Conservation (phyloP, 352 stramenopile species). For the Globisporangium middletonii region DNA sequence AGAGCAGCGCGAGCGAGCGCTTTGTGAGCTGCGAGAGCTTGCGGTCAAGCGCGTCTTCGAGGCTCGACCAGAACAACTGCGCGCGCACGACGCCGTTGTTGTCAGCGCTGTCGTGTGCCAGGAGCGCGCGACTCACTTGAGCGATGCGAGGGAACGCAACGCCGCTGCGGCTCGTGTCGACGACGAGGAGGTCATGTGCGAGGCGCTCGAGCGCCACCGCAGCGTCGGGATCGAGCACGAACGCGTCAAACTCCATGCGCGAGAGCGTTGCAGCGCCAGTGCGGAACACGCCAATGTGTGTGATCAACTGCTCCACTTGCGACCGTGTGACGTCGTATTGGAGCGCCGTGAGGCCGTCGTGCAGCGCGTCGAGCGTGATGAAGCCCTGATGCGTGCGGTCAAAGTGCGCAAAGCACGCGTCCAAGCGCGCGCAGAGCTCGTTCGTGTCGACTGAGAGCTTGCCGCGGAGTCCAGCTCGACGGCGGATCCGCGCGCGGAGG, state of each 20-base stretch:
- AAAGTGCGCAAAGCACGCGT: constrained; percentile 61
- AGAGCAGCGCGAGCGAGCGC: constrained; percentile 51
- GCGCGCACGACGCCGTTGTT: constrained; percentile 24
- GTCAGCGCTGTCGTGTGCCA: constrained; percentile 20
- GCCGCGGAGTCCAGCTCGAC: constrained; percentile 21
- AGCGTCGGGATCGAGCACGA: constrained; percentile 55
- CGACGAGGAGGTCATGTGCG: constrained; percentile 23
- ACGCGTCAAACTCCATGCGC: constrained; percentile 76
- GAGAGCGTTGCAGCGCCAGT: constrained; percentile 34
- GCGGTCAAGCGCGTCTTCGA: constrained; percentile 27
- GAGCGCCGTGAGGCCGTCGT: constrained; percentile 32
- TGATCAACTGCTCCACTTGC: constrained; percentile 34
- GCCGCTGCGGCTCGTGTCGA: constrained; percentile 9
- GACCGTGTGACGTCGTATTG: constrained; percentile 29
- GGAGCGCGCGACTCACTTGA: constrained; percentile 39
- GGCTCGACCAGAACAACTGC: constrained; percentile 20
- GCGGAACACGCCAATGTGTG: constrained; percentile 35
- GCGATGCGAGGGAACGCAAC: constrained; percentile 33
- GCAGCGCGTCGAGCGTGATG: constrained; percentile 28
- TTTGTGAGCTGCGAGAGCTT: constrained; percentile 25
- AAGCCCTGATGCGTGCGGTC: constrained; percentile 50
- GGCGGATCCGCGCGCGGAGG: constrained; percentile 39
- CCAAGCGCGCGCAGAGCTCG: constrained; percentile 26
- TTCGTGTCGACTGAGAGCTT: constrained; percentile 25
- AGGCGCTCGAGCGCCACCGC: constrained; percentile 28